Base-by-base conservation (phyloP, 139 green algal genomes). In the Gonium pectorale region DNA sequence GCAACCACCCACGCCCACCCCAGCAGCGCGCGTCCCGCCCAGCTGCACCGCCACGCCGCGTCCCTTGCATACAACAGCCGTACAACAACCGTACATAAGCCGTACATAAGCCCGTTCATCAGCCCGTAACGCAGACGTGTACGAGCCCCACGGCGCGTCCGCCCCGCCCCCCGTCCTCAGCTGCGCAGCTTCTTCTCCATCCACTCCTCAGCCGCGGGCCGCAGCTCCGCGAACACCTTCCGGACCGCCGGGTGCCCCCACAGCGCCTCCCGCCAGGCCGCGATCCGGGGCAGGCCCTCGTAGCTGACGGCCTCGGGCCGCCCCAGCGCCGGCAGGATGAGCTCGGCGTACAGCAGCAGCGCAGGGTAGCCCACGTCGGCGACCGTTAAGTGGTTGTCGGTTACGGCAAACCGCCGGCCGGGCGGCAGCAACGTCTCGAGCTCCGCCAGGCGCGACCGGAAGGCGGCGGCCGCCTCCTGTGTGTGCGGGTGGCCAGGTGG, bases 351-450 rank as follows among this genome's bases (percentile, higher is more conserved):
- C 33, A 80, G 41, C 22, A 89, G 26, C 70, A 86, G 72, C 7
- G 60, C 86, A 5, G 86, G 86, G 63, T 89, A 89, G 49, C 68
- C 79, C 38, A 69, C 83, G 41, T 89, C 86, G 27, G 70, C 86
- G 4, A 89, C 51, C 21, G 49, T 80, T 11, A 89, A 46, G 9
- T 69, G 35, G 22, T 52, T n/a, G 40, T 67, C 15, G 8, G 46
- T 35, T 26, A 62, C 5, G 13, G 40, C 52, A 29, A 59, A 29
- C 1, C n/a, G 21, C 4, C 49, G 41, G 11, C 33, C n/a, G n/a
- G 52, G 54, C 27, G 33, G 33, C 79, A 89, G 71, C 5, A 87
- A 52, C 0, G 24, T 15, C 15, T 84, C 79, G 3, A 89, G 79
- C 52, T 89, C 70, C 5, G 41, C 24, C 41, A 89, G 54, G 1